Base-by-base conservation (phyloP, 73 alveolate genomes). In the Tetrahymena elliotti region DNA sequence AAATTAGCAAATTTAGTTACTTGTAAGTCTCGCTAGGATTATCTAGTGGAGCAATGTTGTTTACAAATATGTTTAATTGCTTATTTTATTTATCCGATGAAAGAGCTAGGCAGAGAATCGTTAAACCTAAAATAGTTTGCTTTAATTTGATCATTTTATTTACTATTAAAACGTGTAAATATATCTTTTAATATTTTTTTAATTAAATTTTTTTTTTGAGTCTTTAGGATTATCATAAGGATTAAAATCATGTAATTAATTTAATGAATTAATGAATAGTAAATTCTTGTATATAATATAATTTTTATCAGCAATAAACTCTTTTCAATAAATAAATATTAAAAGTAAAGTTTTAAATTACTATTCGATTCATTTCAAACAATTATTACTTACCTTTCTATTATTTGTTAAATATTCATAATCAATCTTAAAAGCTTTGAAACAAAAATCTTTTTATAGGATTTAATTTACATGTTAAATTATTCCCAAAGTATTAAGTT, bases 11-110 rank as follows among this genome's bases (percentile, higher is more conserved):
- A n/a, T 47, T 18, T 47, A 15, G 1, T 68, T 68, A 68, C 88
- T 68, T 39, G 10, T 84, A 88, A 5, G 96, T 94, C 82, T 94
- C 96, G 37, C 93, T 38, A 10, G 95, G 93, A 94, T 94, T 94
- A 94, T 88, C 83, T 20, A 83, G 38, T 18, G 96, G 96, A 35
- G 93, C 83, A 38, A 94, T 94, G 22, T 88, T 94, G 37, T 94
- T 94, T 36, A 93, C 95, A 38, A 20, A 93, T 8, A 93, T 53
- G 27, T 84, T 38, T 35, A 84, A 33, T 31, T 68, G 36, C 88
- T 68, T 47, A 47, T 6, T 47, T 27, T 47, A 47, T 18, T 47
- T n/a, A 16, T 31, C 88, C 6, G 88, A 2, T 2, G 38, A 68
- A 8, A 68, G 36, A 68, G 33, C 36, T 68, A 31, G 20, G 36